Conservation (phyloP, 257 asterid genomes). For the Cinchona pubescens region DNA sequence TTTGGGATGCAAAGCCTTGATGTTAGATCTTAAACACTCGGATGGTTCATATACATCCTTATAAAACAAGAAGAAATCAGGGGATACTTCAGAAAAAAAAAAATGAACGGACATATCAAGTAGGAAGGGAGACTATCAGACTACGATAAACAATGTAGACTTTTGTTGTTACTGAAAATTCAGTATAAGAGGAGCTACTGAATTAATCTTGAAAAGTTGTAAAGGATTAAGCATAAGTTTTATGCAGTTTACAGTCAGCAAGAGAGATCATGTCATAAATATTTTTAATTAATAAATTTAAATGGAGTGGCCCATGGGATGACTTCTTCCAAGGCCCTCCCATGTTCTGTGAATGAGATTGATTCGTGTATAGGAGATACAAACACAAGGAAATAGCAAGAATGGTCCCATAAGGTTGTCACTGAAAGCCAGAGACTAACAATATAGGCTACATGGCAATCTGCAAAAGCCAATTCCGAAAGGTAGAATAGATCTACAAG, state of each 20-base stretch:
- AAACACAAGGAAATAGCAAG: conserved; percentile 9
- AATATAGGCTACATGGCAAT: background rate
- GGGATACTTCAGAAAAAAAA: background rate
- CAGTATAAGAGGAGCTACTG: background rate
- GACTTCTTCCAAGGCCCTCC: conserved; percentile 40
- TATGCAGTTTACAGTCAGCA: background rate
- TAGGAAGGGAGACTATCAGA: background rate
- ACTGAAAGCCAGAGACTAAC: conserved; percentile 28
- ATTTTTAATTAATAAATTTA: no score
- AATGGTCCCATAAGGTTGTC: conserved; percentile 39
- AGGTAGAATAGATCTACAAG: background rate
- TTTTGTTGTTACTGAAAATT: background rate
- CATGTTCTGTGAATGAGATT: conserved; percentile 79
- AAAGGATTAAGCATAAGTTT: background rate
- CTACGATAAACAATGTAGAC: background rate
- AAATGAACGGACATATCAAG: background rate
- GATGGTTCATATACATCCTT: background rate
- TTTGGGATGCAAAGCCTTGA: no score
- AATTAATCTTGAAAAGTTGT: background rate
- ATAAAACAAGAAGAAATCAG: background rate
- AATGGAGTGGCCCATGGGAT: conserved; percentile 30
- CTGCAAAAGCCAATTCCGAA: conserved; percentile 2
- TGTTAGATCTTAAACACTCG: background rate
- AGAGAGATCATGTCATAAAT: conserved; percentile 5
- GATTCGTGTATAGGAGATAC: conserved; percentile 37